phyloP scores from a whole-genome alignment of 257 asterid genomes.

The Plantago elongata region DNA sequence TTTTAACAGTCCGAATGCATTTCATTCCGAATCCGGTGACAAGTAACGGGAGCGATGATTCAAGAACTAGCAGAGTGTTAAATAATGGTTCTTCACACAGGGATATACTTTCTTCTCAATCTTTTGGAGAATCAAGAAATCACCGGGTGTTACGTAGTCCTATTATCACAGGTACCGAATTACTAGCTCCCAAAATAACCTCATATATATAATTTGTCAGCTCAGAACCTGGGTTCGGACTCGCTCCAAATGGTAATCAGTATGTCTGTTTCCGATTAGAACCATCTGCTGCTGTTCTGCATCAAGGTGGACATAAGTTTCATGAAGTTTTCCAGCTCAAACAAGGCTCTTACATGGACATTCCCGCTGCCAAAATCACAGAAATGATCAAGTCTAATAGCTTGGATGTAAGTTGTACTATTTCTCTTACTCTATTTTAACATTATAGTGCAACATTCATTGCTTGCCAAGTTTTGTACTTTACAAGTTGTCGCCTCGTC shows the following conservation, averaged over 20 bases:
- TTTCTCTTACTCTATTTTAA: too few relatives aligned
- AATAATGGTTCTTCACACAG: conserved; percentile 23
- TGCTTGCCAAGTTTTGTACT: too few relatives aligned
- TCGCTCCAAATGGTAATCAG: not conserved
- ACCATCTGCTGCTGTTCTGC: conserved; percentile 40
- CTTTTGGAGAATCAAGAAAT: conserved; percentile 49
- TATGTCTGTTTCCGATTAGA: conserved; percentile 20
- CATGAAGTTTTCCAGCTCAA: conserved; percentile 83
- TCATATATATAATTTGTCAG: not conserved
- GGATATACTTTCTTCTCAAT: conserved; percentile 34
- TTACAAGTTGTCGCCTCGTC: too few relatives aligned
- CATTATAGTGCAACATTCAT: too few relatives aligned
- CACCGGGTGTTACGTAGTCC: conserved; percentile 21
- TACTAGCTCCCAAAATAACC: too few relatives aligned
- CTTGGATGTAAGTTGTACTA: conserved; percentile 59
- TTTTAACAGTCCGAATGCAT: conserved; percentile 53
- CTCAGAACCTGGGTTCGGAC: too few relatives aligned
- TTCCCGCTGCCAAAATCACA: conserved; percentile 65
- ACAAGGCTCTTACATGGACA: conserved; percentile 69
- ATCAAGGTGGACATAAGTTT: conserved; percentile 59
- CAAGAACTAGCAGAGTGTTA: conserved; percentile 28
- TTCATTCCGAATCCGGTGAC: conserved; percentile 39
- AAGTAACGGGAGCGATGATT: conserved; percentile 30
- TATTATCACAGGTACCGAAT: not conserved
- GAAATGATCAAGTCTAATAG: conserved; percentile 92